Base-by-base conservation (phyloP, 148 eudicot species). In the Vaccinium vitisidaea region DNA sequence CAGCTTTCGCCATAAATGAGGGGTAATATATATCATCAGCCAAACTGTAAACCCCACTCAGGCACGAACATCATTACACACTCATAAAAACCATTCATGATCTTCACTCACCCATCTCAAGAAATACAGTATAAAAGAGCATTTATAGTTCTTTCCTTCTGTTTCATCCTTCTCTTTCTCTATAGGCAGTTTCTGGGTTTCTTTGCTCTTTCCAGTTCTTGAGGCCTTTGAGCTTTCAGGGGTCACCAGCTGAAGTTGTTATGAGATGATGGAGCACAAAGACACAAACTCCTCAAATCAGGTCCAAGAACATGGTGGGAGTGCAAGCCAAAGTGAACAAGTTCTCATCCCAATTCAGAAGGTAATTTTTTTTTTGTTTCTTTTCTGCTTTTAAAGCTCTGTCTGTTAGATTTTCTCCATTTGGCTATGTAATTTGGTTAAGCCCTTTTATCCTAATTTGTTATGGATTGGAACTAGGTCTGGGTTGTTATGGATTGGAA, bases 251-350 rank as follows among this genome's bases (percentile, higher is more conserved):
- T 39, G 27, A 36, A 43, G 21, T 25, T 27, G 43, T 53, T 63
- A 50, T 77, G 55, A 70, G 75, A 85, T 70, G 73, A 89, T 88
- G 93, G 84, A 84, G 76, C 87, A 84, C 84, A 84, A 87, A 75
- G 90, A 89, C 56, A 61, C 36, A 9, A 80, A 89, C 43, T 58
- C 56, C 50, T 67, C 56, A 54, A 75, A 84, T 82, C 53, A 78
- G 77, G 21, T 13, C 58, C 83, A 23, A n/a, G 49, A 49, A 15
- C 81, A 81, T 76, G 84, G 85, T 81, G 84, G 85, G 32, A 59
- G 7, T 59, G 81, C 80, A 30, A 70, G 77, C 65, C 77, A 50
- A 39, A 77, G n/a, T 54, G 77, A 65, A 23, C 74, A 69, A 30
- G 78, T 73, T 83, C 73, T 74, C 83, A 78, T 80, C 87, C 88